Evolutionary conservation across 345 rosid genomes (phyloP).

Genomic region (Erodium maritimum): DNA sequence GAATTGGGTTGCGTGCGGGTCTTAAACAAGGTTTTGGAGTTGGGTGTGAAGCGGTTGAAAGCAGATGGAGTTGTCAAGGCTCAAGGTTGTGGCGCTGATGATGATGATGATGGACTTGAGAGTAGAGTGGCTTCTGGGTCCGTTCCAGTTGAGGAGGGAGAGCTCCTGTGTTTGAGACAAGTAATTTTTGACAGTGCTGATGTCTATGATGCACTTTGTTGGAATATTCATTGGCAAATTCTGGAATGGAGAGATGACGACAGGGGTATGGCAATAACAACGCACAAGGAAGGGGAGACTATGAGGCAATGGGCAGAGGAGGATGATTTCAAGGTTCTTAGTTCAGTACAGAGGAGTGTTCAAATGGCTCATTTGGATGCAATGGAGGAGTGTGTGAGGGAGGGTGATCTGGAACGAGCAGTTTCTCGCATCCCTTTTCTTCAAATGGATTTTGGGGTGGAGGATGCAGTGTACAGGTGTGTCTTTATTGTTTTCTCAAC

Average conservation of each 20-base stretch:
- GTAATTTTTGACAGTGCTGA: slow-evolving; percentile 48
- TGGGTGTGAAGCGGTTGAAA: slow-evolving; percentile 60
- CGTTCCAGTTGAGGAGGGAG: slow-evolving; percentile 32
- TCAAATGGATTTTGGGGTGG: slow-evolving; percentile 56
- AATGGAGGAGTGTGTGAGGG: slow-evolving; percentile 27
- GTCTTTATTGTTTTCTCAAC: slow-evolving; percentile 4
- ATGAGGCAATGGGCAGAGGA: slow-evolving; percentile 16
- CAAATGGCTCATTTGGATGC: slow-evolving; percentile 76
- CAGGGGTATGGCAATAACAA: slow-evolving; percentile 29
- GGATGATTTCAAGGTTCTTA: slow-evolving; percentile 38
- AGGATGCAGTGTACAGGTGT: slow-evolving; percentile 59
- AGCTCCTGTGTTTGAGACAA: slow-evolving; percentile 37
- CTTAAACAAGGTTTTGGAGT: slow-evolving; percentile 46
- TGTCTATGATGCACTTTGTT: slow-evolving; percentile 56
- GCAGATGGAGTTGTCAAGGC: slow-evolving; percentile 24
- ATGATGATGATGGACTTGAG: slow-evolving; percentile 12
- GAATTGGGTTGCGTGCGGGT: slow-evolving; percentile 34
- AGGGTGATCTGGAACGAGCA: slow-evolving; percentile 45
- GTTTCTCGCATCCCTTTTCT: slow-evolving; percentile 52
- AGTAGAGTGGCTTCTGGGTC: slow-evolving; percentile 9
- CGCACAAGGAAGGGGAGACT: slow-evolving; percentile 21
- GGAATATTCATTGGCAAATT: slow-evolving; percentile 57
- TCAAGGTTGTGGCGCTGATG: slow-evolving; percentile 11
- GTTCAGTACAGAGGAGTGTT: slow-evolving; percentile 40
- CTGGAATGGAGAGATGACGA: slow-evolving; percentile 31